Percentiles rank a stretch among this genome's conserved stretches.
Evolutionary conservation across 352 stramenopile genomes (phyloP).

Genomic region (Phytopythium ostracodes): DNA sequence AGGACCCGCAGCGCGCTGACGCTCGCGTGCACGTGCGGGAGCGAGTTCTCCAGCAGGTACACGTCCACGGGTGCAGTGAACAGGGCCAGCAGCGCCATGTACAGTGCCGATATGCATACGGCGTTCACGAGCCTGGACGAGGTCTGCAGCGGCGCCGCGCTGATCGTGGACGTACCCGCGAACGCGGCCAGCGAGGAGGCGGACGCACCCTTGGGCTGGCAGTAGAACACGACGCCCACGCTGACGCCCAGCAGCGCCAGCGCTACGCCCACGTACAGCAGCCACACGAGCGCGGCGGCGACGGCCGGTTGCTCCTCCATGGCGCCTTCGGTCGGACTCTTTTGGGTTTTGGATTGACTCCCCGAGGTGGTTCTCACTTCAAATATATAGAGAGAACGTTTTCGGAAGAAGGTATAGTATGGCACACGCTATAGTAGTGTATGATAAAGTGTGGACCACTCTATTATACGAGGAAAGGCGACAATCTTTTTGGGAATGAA

Average conservation of each 20-base stretch:
- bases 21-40: conserved; percentile 57
- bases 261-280: conserved; percentile 61
- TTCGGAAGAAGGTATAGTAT: no score
- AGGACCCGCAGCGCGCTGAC: conserved; percentile 45
- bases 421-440: no score
- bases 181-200: conserved; percentile 52
- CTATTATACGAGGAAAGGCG: no score
- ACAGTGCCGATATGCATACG: conserved; percentile 68
- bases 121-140: conserved; percentile 67
- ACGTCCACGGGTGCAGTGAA: conserved; percentile 81
- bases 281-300: conserved; percentile 39
- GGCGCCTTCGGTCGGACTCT: no score
- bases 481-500: no score
- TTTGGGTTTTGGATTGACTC: background rate
- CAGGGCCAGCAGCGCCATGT: conserved; percentile 65
- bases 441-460: no score
- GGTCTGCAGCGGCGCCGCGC: conserved; percentile 49
- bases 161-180: conserved; percentile 50
- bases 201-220: conserved; percentile 51
- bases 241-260: conserved; percentile 55
- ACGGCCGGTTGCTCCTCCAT: background rate
- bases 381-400: background rate
- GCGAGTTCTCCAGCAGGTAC: conserved; percentile 66
- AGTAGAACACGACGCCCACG: conserved; percentile 50
- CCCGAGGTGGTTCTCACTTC: background rate